Evolutionary conservation across 2,329 filamentous ascomycete genomes (phyloP).

Genomic region (Aspergillus sp.): DNA sequence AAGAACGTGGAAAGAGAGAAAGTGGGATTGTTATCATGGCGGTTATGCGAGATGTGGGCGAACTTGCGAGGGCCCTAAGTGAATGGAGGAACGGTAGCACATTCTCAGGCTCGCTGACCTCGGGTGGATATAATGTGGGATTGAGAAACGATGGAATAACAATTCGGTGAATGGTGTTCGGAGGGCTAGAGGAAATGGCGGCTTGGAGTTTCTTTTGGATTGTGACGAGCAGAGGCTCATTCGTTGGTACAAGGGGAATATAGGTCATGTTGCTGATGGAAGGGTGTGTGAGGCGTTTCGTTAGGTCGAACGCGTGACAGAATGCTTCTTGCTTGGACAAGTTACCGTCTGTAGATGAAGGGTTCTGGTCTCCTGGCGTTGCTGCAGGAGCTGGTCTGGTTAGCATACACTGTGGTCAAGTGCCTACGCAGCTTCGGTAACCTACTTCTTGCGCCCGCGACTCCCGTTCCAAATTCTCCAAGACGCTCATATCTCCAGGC

Average conservation of each 20-base stretch:
- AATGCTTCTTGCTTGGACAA: slow-evolving; percentile 48
- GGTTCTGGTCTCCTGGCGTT: slow-evolving; percentile 41
- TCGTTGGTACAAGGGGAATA: slow-evolving; percentile 45
- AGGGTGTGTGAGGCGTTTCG: slow-evolving; percentile 62
- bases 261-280: slow-evolving; percentile 54
- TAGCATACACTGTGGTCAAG: slow-evolving; percentile 9
- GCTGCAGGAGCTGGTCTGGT: slow-evolving; percentile 28
- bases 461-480: slow-evolving; percentile 64
- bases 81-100: slow-evolving; percentile 79
- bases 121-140: slow-evolving; percentile 76
- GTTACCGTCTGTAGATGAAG: slow-evolving; percentile 34
- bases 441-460: slow-evolving; percentile 62
- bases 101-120: slow-evolving; percentile 67
- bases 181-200: slow-evolving; percentile 57
- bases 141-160: slow-evolving; percentile 83
- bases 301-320: slow-evolving; percentile 72
- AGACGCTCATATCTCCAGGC: slow-evolving; percentile 94
- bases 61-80: slow-evolving; percentile 71
- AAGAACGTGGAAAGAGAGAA: slow-evolving; percentile 72
- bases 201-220: slow-evolving; percentile 62
- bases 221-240: slow-evolving; percentile 58
- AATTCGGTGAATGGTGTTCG: slow-evolving; percentile 71
- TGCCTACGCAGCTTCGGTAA: background rate
- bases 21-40: slow-evolving; percentile 76
- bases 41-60: slow-evolving; percentile 64